Evolutionary conservation across 1,139 yeast genomes (phyloP), one percentile per base, ranked within the genome.

Genomic region (Hemisphaericaspora subhashii): DNA sequence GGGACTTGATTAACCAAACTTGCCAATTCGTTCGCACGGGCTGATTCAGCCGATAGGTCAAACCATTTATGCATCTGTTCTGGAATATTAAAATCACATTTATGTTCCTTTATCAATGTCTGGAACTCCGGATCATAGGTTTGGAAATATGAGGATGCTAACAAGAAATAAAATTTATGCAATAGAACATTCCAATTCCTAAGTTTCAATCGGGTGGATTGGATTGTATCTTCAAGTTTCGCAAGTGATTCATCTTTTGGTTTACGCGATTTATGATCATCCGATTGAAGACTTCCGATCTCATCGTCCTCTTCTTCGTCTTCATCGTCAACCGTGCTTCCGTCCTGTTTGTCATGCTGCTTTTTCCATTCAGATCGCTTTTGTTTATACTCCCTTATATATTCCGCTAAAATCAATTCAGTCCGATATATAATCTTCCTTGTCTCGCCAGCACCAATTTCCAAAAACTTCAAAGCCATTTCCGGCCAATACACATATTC

Each of bases 111-210:
- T 1, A 66, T 60, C 33, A 63, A 58, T 8, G 50, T 41, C 30
- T 52, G 56, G 36, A 67, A 68, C 55, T 72, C 77, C 11, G 66
- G 67, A 45, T 76, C 72, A 47, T 79, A 71, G 30, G 71, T 59
- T 52, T 85, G 89, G 51, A 79, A 90, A 56, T 86, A 81, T 0
- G 89, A 83, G 0, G 96, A 84, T 0, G 89, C 98, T 29, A 86
- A 66, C 47, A 88, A 77, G 55, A 89, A 90, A 53, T 77, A 83
- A 36, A 84, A 75, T 40, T 89, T 81, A 57, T 90, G 97, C 16
- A 86, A 62, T 11, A 79, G 56, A 36, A 88, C 85, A 37, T 71
- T 56, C 77, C 85, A 80, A 12, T 60, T 52, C 40, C 79, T 60
- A n/a, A 74, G 50, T 38, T 68, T 59, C 6, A 55, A 38, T 37